Percentiles rank a stretch among this genome's conserved stretches.
These are phyloP conservation scores for Discostella stelligeroides DNA, from an alignment of 108 stramenopile species.

Conservation along the genomic window DNA sequence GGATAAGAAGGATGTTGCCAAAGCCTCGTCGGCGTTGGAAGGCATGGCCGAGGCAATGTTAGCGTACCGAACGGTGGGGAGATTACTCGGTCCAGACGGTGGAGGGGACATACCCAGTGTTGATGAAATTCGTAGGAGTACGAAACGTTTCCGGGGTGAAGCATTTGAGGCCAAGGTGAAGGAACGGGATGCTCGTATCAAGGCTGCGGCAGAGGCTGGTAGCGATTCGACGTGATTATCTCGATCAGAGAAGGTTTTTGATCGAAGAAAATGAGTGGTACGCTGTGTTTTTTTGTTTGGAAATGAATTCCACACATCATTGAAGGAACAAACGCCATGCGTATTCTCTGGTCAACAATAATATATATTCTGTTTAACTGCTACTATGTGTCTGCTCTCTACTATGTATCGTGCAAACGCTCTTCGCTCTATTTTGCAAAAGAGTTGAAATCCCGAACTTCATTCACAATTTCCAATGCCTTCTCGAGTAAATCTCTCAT, in stretches of 20 bases:
- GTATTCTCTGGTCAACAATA: too few species aligned
- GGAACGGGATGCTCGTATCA: conserved; percentile 58
- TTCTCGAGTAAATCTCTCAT: conserved; percentile 90
- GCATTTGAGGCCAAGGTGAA: conserved; percentile 74
- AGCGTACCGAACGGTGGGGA: conserved; percentile 66
- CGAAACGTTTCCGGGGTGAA: conserved; percentile 61
- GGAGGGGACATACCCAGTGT: conserved; percentile 87
- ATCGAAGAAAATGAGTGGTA: too few species aligned
- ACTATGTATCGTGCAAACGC: too few species aligned
- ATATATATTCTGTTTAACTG: too few species aligned
- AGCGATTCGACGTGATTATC: background rate
- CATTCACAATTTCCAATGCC: conserved; percentile 95
- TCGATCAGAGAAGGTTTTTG: too few species aligned
- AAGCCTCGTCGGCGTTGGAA: conserved; percentile 61
- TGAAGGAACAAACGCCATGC: too few species aligned
- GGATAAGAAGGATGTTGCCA: conserved; percentile 64
- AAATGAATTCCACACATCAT: too few species aligned
- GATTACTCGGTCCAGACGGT: conserved; percentile 77
- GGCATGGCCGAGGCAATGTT: conserved; percentile 63
- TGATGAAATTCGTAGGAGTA: conserved; percentile 79
- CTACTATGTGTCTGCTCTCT: too few species aligned
- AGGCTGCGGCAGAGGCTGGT: conserved; percentile 14
- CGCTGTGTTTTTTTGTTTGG: too few species aligned
- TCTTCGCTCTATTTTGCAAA: conserved; percentile 33
- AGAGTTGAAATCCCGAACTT: conserved; percentile 92